These are phyloP conservation scores for Bullera alba DNA, from an alignment of 768 basidiomycete species.

Conservation along the genomic window DNA sequence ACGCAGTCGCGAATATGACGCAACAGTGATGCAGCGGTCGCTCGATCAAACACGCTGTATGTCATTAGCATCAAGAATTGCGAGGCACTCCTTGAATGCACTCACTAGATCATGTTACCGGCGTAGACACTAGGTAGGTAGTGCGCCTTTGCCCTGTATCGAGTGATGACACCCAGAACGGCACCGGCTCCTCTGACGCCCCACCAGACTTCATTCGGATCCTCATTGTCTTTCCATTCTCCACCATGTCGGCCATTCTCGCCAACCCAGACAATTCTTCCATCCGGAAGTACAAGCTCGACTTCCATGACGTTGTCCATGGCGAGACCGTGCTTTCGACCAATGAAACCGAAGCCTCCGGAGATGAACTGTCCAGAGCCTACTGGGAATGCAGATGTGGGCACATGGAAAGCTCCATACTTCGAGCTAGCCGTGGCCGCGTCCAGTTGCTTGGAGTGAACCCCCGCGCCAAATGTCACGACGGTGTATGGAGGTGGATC, in stretches of 20 bases:
- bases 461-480: constrained; percentile 80
- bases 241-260: constrained; percentile 65
- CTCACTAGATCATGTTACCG: constrained; percentile 85
- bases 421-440: constrained; percentile 57
- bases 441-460: constrained; percentile 77
- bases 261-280: constrained; percentile 69
- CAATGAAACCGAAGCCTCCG: constrained; percentile 83
- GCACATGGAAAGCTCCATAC: constrained; percentile 43
- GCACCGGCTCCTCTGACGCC: constrained; percentile 57
- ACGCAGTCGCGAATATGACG: constrained; percentile 89
- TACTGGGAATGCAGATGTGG: constrained; percentile 46
- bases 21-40: constrained; percentile 80
- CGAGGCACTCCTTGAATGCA: constrained; percentile 9
- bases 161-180: constrained; percentile 72
- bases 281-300: constrained; percentile 86
- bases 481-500: constrained; percentile 60
- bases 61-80: constrained; percentile 4
- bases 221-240: constrained; percentile 34
- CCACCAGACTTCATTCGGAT: constrained; percentile 40
- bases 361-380: constrained; percentile 46
- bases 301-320: constrained; percentile 86
- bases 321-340: constrained; percentile 74
- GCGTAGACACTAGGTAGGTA: constrained; percentile 87
- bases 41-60: constrained; percentile 70
- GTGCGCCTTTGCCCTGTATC: constrained; percentile 83